Conservation (phyloP, 306 rosid species). For the Begonia loranthoides region DNA sequence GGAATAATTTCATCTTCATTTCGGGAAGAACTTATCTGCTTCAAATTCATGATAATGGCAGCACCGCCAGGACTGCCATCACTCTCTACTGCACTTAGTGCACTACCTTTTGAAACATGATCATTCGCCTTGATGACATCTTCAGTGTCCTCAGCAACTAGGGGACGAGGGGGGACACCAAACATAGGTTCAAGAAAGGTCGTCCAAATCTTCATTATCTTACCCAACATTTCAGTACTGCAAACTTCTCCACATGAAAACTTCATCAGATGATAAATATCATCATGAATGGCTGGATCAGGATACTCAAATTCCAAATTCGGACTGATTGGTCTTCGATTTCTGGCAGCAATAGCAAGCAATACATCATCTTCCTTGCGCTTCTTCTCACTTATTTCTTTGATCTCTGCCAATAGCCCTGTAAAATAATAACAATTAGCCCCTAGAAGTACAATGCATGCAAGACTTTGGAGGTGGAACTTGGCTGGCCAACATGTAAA, state of each 20-base stretch:
- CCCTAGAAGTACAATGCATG: neutral
- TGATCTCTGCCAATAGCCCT: slow-evolving; percentile 90
- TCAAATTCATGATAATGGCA: slow-evolving; percentile 32
- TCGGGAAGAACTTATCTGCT: slow-evolving; percentile 40
- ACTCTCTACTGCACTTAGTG: slow-evolving; percentile 44
- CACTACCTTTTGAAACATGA: slow-evolving; percentile 32
- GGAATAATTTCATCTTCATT: slow-evolving; percentile 57
- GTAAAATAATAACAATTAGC: slow-evolving; percentile 13
- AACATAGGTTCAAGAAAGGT: slow-evolving; percentile 84
- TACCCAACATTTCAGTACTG: slow-evolving; percentile 81
- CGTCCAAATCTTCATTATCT: slow-evolving; percentile 95
- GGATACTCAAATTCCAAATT: slow-evolving; percentile 80
- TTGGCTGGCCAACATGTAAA: neutral
- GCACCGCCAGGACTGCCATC: slow-evolving; percentile 61
- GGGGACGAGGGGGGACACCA: slow-evolving; percentile 83
- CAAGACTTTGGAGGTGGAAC: neutral
- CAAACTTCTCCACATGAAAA: slow-evolving; percentile 97
- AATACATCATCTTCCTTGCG: slow-evolving; percentile 91
- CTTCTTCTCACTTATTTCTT: slow-evolving; percentile 94
- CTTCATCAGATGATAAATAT: slow-evolving; percentile 82
- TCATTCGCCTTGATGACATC: slow-evolving; percentile 61
- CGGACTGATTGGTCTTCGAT: slow-evolving; percentile 76
- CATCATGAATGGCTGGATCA: slow-evolving; percentile 86
- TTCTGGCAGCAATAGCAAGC: slow-evolving; percentile 95
- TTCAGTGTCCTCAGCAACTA: slow-evolving; percentile 81